Conservation (phyloP, 2,329 filamentous ascomycete species). For the Ceratocystis huliohia region DNA sequence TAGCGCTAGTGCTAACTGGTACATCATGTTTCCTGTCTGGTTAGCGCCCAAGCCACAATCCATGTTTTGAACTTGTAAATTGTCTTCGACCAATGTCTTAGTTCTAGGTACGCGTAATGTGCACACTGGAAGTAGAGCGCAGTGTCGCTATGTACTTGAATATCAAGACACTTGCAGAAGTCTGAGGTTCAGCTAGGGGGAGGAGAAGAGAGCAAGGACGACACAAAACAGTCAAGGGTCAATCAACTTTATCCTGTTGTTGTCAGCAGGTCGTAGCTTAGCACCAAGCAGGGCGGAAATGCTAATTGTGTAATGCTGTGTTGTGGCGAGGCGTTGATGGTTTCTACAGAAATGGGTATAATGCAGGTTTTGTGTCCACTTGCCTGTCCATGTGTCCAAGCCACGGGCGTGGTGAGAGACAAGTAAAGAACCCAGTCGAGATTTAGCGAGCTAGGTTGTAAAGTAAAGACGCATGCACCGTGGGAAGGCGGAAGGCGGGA, state of each 20-base stretch:
- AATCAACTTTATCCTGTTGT: too few relatives aligned
- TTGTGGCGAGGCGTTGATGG: background rate
- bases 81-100: background rate
- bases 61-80: background rate
- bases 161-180: background rate
- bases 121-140: background rate
- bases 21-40: too few relatives aligned
- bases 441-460: background rate
- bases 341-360: background rate
- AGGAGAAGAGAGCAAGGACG: too few relatives aligned
- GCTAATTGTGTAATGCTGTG: too few relatives aligned
- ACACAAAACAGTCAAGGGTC: too few relatives aligned
- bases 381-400: background rate
- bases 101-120: background rate
- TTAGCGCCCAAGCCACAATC: background rate
- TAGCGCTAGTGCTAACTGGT: too few relatives aligned
- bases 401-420: slow-evolving; percentile 9
- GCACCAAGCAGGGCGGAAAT: too few relatives aligned
- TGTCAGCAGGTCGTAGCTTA: too few relatives aligned
- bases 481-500: background rate
- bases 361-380: background rate
- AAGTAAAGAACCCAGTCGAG: background rate
- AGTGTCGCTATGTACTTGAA: background rate
- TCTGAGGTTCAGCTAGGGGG: background rate
- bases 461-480: background rate